Evolutionary conservation across 345 rosid species (phyloP).

Genomic region (Abelmoschus esculentus): DNA sequence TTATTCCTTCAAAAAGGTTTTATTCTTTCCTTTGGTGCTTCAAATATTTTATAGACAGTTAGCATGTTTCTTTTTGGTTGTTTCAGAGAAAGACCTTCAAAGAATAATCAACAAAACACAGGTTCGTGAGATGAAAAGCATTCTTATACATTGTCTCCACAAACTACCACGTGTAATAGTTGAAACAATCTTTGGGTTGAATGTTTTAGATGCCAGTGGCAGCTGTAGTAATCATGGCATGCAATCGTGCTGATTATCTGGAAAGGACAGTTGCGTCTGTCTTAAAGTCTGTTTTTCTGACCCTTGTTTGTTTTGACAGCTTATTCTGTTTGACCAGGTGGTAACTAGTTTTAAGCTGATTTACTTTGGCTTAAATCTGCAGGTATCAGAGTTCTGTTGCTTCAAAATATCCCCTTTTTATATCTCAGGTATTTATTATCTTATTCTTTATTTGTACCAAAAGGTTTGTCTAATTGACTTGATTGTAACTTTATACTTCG

Average conservation of each 20-base stretch:
- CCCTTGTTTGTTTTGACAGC: not conserved
- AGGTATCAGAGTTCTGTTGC: conserved; percentile 76
- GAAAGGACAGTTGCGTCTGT: conserved; percentile 76
- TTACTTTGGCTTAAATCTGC: conserved; percentile 17
- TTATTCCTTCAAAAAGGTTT: not conserved
- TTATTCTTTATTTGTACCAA: conserved; percentile 11
- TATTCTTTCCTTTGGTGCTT: conserved; percentile 1
- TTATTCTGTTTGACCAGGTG: conserved; percentile 2
- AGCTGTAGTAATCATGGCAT: conserved; percentile 96
- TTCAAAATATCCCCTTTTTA: conserved; percentile 77
- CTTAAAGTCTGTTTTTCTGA: conserved; percentile 41
- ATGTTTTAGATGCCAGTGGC: conserved; percentile 62
- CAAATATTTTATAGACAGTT: conserved; percentile 1
- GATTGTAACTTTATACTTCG: not conserved
- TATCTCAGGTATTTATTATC: conserved; percentile 63
- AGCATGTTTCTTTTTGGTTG: conserved; percentile 14
- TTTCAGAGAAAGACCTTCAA: conserved; percentile 65
- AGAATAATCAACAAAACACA: conserved; percentile 48
- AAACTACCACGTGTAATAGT: conserved; percentile 1
- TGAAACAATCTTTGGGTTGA: conserved; percentile 19
- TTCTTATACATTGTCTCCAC: not conserved
- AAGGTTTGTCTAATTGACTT: conserved; percentile 4
- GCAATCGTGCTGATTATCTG: conserved; percentile 96
- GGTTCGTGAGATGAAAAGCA: conserved; percentile 23
- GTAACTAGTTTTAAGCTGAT: not conserved